These are phyloP conservation scores for Entophlyctis luteolus DNA, from an alignment of 192 early-diverging fungal species.

Conservation along the genomic window DNA sequence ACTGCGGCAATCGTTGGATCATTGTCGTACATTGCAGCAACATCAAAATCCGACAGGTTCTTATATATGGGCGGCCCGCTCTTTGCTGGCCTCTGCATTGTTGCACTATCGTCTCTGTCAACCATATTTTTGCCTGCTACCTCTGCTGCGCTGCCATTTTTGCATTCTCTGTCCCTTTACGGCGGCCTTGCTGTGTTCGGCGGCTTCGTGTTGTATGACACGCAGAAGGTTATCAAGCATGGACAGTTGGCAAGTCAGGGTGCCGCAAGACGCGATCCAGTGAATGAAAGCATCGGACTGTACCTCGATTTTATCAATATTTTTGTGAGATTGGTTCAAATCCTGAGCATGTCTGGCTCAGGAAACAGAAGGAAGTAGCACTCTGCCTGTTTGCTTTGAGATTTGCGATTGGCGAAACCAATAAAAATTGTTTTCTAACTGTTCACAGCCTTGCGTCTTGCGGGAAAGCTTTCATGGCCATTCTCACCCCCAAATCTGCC, in stretches of 20 bases:
- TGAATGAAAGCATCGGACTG: slow-evolving; percentile 6
- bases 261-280: not conserved
- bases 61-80: slow-evolving; percentile 20
- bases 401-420: too few species aligned
- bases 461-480: slow-evolving; percentile 58
- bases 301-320: slow-evolving; percentile 24
- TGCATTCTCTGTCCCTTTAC: slow-evolving; percentile 7
- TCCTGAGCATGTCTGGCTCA: slow-evolving; percentile 1
- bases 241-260: slow-evolving; percentile 1
- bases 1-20: slow-evolving; percentile 22
- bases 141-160: slow-evolving; percentile 5
- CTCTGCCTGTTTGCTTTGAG: not conserved
- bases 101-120: not conserved
- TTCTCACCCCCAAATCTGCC: slow-evolving; percentile 59
- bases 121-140: slow-evolving; percentile 8
- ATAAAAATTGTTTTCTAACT: too few species aligned
- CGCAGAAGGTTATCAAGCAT: slow-evolving; percentile 18
- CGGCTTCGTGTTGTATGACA: slow-evolving; percentile 24
- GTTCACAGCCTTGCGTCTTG: slow-evolving; percentile 9
- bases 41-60: slow-evolving; percentile 10
- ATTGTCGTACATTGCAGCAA: slow-evolving; percentile 7
- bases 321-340: slow-evolving; percentile 21
- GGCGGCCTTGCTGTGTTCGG: slow-evolving; percentile 21
- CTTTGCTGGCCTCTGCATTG: slow-evolving; percentile 16
- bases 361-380: not conserved